phyloP scores from a whole-genome alignment of 495 filamentous ascomycete species.

The Cercophora newfieldiana region DNA sequence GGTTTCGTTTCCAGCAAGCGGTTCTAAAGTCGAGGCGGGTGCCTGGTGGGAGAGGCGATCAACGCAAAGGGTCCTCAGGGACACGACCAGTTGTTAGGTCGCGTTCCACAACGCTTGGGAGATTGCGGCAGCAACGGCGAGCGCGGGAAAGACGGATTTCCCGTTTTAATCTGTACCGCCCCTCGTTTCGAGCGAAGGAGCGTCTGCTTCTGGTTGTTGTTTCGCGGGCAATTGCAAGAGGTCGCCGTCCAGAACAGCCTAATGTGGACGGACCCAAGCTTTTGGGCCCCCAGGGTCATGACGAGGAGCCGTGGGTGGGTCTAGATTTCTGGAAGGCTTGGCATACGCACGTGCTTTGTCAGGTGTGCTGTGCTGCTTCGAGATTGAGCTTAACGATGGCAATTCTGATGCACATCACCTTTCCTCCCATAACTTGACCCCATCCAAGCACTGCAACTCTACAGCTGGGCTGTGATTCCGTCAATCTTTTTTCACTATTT shows the following conservation, averaged over 20 bases:
- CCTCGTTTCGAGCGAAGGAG: not conserved
- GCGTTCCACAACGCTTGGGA: constrained; percentile 2
- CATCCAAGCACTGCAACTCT: too few relatives aligned
- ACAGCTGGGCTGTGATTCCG: too few relatives aligned
- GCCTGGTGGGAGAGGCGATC: not conserved
- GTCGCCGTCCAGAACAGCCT: constrained; percentile 13
- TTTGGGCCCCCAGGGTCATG: constrained; percentile 9
- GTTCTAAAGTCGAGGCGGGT: not conserved
- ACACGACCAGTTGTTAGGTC: not conserved
- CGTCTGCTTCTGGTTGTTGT: not conserved
- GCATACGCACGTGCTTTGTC: not conserved
- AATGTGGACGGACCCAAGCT: constrained; percentile 8
- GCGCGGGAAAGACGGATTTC: not conserved
- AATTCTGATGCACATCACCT: not conserved
- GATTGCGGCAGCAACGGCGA: not conserved
- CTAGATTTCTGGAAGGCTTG: constrained; percentile 1
- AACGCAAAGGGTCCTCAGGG: not conserved
- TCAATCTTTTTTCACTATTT: not conserved
- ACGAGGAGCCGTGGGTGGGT: not conserved
- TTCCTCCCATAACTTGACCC: too few relatives aligned
- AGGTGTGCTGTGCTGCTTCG: not conserved
- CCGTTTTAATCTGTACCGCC: not conserved
- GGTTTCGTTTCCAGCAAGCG: constrained; percentile 2
- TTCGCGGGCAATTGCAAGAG: constrained; percentile 1
- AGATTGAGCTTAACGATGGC: not conserved